Evolutionary conservation across 164 flowering plant genomes (phyloP), one percentile per base, ranked within the genome.

Genomic region (Magnolia changhungtana): DNA sequence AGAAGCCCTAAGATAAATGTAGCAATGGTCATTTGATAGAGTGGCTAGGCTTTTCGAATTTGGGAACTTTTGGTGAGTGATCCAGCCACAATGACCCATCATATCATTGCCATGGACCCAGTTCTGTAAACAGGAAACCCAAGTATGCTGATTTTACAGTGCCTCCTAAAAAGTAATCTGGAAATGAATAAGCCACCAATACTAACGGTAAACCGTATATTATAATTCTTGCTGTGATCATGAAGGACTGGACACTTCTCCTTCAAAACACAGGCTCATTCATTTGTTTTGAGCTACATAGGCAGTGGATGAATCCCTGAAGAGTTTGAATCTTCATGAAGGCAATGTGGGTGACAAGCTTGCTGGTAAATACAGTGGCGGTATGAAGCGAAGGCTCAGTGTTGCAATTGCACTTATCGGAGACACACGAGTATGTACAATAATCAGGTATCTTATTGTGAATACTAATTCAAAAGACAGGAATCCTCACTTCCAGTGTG

Each of bases 311-410:
- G 92, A 92, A 71, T 90, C 95, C 76, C 87, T 93, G 3, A 87
- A 83, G 80, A 82, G 88, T 78, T 88, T 90, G 67, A 90, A 94
- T 80, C 81, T 94, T 69, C 90, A 80, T 63, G 77, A 90, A 71
- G 93, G 96, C 24, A 96, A 93, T 10, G 90, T 90, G 77, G 91
- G 87, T 50, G 92, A 94, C 80, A 90, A 87, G 78, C 87, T 83
- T 80, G 90, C 94, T 51, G 92, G 96, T 51, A 87, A 85, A 78
- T 92, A 91, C 72, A 94, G 98, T 82, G 98, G 98, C 71, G 98
- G 98, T 13, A 94, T 94, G 98, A 94, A 94, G 85, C 86, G 98
- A 83, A 87, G 97, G 89, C 97, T 94, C 29, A 92, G 96, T 75
- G 96, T 92, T 69, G 96, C 95, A 23, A 92, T 91, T 75, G 89